Conservation (phyloP, 2,329 filamentous ascomycete genomes). For the Pestalotiopsis fici region DNA sequence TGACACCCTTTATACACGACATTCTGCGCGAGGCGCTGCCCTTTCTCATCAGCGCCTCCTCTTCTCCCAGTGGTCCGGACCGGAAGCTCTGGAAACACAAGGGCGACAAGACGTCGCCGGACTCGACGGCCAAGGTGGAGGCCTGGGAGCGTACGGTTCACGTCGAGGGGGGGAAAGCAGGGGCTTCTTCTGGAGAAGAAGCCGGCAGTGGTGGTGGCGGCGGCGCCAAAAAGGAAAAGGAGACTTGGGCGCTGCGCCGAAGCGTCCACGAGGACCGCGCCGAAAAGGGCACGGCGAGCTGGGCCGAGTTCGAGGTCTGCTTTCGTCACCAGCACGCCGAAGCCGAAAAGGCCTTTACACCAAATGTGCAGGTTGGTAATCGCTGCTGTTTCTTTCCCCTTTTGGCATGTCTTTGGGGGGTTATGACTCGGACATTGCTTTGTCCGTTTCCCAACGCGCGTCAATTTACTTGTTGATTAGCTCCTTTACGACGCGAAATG, state of each 20-base stretch:
- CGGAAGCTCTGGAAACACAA: constrained; percentile 54
- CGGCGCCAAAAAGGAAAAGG: constrained; percentile 24
- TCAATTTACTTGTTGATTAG: no score
- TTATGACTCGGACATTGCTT: no score
- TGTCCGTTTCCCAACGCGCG: no score
- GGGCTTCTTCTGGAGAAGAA: no score
- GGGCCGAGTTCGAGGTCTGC: constrained; percentile 62
- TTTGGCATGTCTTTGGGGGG: no score
- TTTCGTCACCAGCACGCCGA: constrained; percentile 60
- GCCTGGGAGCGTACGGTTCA: constrained; percentile 47
- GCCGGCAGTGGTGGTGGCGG: no score
- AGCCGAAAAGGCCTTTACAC: constrained; percentile 61
- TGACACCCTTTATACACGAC: constrained; percentile 51
- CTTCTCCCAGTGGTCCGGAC: constrained; percentile 28
- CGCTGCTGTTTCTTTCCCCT: no score
- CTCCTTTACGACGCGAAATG: no score
- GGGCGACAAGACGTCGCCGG: constrained; percentile 46
- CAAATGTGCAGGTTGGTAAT: constrained; percentile 54
- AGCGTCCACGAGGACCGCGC: constrained; percentile 60
- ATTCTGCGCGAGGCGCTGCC: constrained; percentile 59
- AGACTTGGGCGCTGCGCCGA: constrained; percentile 66
- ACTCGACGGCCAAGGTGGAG: constrained; percentile 53
- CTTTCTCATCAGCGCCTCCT: constrained; percentile 58
- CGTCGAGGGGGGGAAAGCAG: no score
- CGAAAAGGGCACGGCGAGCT: constrained; percentile 55